Evolutionary conservation across 1,284 basidiomycete genomes (phyloP), one percentile per base, ranked within the genome.

Genomic region (Ceratobasidium sp.): DNA sequence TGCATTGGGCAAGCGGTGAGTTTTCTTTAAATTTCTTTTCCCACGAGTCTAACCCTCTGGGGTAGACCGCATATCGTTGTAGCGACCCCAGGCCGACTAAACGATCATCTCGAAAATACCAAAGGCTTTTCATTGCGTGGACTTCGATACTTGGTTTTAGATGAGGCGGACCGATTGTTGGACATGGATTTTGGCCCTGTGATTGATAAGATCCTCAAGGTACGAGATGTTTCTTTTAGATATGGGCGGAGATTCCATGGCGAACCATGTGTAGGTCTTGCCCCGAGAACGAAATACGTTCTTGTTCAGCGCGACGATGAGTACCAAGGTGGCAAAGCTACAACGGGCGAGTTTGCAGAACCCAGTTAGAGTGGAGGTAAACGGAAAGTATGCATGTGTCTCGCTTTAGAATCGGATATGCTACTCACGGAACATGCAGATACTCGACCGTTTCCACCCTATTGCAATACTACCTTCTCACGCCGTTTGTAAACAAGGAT

Each of bases 291-390:
- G 98, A 25, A 94, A 92, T 46, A 99, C 98, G 0, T 99, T 97
- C 83, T 89, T 99, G 0, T 99, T 98, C 87, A 98, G 96, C 17
- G 98, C 98, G 0, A 99, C 98, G n/a, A 99, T 99, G 97, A 98
- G 97, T 1, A 98, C 96, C 29, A 99, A 99, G 85, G 96, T 99
- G 11, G 96, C 95, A 32, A 99, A 99, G 84, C 87, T 99, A 8
- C 97, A 99, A 83, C 87, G 98, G 75, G 97, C 98, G n/a, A 96
- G 94, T 87, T 87, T 99, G 81, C 90, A 91, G 71, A 98, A 98
- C 83, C 98, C 98, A 7, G 91, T 98, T n/a, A 90, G 95, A 79
- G 92, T 99, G 7, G 96, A 99, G 84, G 96, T 98, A 1, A 95
- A 92, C 51, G 90, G 94, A 81, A 99, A 98, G 94, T 96, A 82